These are phyloP conservation scores for Sporothrix curviconia DNA, from an alignment of 2,329 filamentous ascomycete genomes.

Conservation along the genomic window DNA sequence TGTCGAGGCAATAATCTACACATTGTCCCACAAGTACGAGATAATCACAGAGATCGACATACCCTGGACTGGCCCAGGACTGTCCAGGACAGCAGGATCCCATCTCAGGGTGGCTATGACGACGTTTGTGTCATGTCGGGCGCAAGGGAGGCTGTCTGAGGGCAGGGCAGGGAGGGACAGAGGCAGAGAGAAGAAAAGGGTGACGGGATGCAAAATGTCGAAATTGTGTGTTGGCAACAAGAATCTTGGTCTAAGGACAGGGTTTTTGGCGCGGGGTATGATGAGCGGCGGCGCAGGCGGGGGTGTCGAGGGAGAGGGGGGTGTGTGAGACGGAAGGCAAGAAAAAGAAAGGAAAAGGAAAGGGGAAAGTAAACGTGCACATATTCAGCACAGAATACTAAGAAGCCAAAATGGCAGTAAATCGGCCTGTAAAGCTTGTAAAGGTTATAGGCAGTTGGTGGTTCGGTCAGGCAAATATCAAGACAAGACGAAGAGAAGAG, in stretches of 20 bases:
- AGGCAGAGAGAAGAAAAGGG: neutral
- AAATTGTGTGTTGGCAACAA: slow-evolving; percentile 7
- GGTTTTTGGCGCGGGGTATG: slow-evolving; percentile 6
- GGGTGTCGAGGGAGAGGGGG: neutral
- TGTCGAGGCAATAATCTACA: too few species aligned
- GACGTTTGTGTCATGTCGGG: too few species aligned
- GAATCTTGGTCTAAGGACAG: neutral
- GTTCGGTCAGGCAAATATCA: neutral
- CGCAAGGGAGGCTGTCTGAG: neutral
- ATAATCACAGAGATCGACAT: too few species aligned
- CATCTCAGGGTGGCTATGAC: neutral
- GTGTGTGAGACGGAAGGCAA: neutral
- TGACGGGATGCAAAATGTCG: neutral
- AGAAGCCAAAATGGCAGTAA: neutral
- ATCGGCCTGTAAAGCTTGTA: too few species aligned
- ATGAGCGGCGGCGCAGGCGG: neutral
- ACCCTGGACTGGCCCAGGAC: too few species aligned
- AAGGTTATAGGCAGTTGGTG: neutral
- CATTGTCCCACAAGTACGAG: too few species aligned
- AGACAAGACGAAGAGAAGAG: neutral
- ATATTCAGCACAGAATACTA: neutral
- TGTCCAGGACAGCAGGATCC: neutral
- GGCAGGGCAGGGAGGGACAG: neutral
- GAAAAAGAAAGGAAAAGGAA: neutral
- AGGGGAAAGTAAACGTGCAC: neutral